Evolutionary conservation across 257 asterid species (phyloP).

Genomic region (Avicennia marina): DNA sequence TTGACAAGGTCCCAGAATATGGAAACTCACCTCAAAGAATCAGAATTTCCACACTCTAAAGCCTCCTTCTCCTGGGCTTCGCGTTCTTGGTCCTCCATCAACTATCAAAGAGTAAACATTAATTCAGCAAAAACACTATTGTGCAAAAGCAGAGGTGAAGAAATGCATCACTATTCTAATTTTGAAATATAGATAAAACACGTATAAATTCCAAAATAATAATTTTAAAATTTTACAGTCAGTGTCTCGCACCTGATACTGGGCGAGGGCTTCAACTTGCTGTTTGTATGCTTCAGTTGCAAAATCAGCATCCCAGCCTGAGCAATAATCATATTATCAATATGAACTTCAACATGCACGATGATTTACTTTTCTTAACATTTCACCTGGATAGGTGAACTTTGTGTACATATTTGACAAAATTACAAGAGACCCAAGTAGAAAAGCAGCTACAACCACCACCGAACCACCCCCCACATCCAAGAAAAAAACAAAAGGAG

Average conservation of each 20-base stretch:
- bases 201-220: conserved; percentile 12
- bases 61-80: conserved; percentile 92
- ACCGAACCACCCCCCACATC: background rate
- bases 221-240: background rate
- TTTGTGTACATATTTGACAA: too few relatives aligned
- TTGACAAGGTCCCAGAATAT: background rate
- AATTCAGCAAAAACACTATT: conserved; percentile 11
- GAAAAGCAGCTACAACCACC: background rate
- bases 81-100: conserved; percentile 78
- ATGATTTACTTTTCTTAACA: too few relatives aligned
- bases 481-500: background rate
- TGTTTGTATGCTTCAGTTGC: conserved; percentile 94
- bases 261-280: conserved; percentile 88
- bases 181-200: background rate
- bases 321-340: conserved; percentile 21
- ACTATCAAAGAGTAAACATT: conserved; percentile 37
- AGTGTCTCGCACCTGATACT: conserved; percentile 62
- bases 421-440: background rate
- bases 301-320: conserved; percentile 98
- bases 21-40: conserved; percentile 51
- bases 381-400: too few relatives aligned
- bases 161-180: background rate
- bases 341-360: background rate
- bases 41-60: conserved; percentile 60
- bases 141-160: background rate